These are phyloP conservation scores for Ziziphus jujuba DNA, from an alignment of 306 rosid species.

Conservation along the genomic window DNA sequence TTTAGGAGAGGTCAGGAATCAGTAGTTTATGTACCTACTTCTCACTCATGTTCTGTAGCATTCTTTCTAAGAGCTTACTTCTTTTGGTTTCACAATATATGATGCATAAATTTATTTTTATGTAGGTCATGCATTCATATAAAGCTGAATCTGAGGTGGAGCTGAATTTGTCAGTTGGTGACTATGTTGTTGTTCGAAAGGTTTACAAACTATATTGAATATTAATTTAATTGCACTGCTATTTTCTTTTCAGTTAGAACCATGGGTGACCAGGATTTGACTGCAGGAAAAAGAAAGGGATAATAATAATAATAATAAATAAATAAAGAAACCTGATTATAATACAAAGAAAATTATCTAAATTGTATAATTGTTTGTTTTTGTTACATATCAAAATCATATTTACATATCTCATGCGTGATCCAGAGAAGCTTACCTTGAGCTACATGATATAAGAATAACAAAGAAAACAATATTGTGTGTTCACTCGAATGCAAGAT, in stretches of 20 bases:
- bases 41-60: not conserved
- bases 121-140: constrained; percentile 79
- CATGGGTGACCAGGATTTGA: too few species aligned
- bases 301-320: too few species aligned
- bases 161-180: constrained; percentile 79
- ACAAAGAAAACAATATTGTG: too few species aligned
- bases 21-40: not conserved
- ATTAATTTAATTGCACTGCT: constrained; percentile 4
- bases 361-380: too few species aligned
- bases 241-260: not conserved
- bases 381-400: too few species aligned
- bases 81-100: not conserved
- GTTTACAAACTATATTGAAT: constrained; percentile 42
- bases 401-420: too few species aligned
- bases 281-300: too few species aligned
- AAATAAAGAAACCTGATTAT: too few species aligned
- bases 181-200: constrained; percentile 87
- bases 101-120: constrained; percentile 19
- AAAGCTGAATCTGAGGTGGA: constrained; percentile 83
- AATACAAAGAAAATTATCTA: too few species aligned
- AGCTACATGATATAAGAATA: too few species aligned
- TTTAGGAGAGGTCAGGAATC: constrained; percentile 81
- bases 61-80: not conserved
- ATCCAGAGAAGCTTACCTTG: too few species aligned
- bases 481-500: too few species aligned